Conservation (phyloP, 2,329 filamentous ascomycete species). For the Mycocentrospora acerina region DNA sequence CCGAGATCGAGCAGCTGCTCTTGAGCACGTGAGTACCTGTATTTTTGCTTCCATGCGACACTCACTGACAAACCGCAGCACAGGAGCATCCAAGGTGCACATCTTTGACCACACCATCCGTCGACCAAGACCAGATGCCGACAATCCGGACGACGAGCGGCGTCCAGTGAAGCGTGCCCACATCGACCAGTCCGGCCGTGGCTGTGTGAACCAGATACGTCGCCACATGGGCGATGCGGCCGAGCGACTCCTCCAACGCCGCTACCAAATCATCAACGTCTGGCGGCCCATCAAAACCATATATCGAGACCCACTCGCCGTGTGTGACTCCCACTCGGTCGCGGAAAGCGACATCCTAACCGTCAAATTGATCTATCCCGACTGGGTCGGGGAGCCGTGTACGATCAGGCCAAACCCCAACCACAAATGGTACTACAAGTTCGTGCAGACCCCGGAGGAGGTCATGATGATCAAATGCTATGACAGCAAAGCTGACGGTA, state of each 20-base stretch:
- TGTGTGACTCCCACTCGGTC: slow-evolving; percentile 33
- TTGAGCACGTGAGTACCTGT: slow-evolving; percentile 36
- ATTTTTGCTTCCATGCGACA: neutral
- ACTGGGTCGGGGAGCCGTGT: slow-evolving; percentile 11
- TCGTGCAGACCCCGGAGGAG: slow-evolving; percentile 27
- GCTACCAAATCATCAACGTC: slow-evolving; percentile 41
- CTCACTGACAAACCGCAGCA: slow-evolving; percentile 41
- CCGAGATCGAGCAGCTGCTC: slow-evolving; percentile 37
- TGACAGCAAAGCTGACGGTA: slow-evolving; percentile 36
- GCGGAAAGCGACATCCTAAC: slow-evolving; percentile 29
- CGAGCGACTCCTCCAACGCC: slow-evolving; percentile 24
- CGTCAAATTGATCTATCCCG: slow-evolving; percentile 34
- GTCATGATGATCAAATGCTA: slow-evolving; percentile 40
- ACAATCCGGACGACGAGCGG: slow-evolving; percentile 30
- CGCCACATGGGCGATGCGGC: slow-evolving; percentile 36
- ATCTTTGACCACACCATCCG: slow-evolving; percentile 66
- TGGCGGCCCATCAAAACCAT: slow-evolving; percentile 40
- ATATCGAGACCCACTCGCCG: slow-evolving; percentile 32
- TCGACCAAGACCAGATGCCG: slow-evolving; percentile 34
- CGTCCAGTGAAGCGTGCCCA: slow-evolving; percentile 57
- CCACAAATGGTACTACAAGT: slow-evolving; percentile 41
- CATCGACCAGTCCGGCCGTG: slow-evolving; percentile 57
- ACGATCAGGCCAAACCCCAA: too few species aligned
- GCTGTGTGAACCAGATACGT: slow-evolving; percentile 27
- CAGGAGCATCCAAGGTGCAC: slow-evolving; percentile 57